phyloP scores from a whole-genome alignment of 257 asterid species.

The Nicotiana obtusifolia region DNA sequence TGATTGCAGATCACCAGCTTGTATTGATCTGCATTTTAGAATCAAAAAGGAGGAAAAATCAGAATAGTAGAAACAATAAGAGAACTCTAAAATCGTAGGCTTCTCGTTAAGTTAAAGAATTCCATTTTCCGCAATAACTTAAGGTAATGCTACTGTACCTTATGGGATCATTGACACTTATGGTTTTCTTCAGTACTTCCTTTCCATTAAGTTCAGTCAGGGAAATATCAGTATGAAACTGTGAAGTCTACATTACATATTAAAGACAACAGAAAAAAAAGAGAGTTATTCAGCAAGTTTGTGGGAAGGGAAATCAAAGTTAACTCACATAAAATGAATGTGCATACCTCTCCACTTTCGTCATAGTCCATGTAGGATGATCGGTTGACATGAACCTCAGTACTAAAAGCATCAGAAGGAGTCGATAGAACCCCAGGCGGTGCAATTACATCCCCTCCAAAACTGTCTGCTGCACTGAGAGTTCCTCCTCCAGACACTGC shows the following conservation, averaged over 20 bases:
- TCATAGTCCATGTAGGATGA: conserved; percentile 76
- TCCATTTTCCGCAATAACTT: not conserved
- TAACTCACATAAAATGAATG: not conserved
- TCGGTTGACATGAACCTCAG: conserved; percentile 73
- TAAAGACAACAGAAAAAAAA: conserved; percentile 13
- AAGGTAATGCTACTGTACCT: conserved; percentile 63
- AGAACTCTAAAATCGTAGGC: not conserved
- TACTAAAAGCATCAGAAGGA: conserved; percentile 67
- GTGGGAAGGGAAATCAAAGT: not conserved
- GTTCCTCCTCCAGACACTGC: no score
- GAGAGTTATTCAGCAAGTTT: conserved; percentile 10
- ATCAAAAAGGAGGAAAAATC: not conserved
- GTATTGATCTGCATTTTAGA: conserved; percentile 61
- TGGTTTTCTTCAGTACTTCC: conserved; percentile 74
- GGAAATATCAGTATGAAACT: conserved; percentile 77
- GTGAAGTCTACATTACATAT: conserved; percentile 52
- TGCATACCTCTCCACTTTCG: conserved; percentile 75
- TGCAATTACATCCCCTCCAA: conserved; percentile 43
- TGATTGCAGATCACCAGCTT: conserved; percentile 87
- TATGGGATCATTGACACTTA: conserved; percentile 77
- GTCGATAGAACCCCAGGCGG: conserved; percentile 64
- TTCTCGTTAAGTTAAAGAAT: not conserved
- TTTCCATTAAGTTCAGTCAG: conserved; percentile 69
- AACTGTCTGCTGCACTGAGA: no score
- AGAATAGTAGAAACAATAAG: not conserved